Evolutionary conservation across 495 filamentous ascomycete genomes (phyloP).

Genomic region (Aspergillus baeticus): DNA sequence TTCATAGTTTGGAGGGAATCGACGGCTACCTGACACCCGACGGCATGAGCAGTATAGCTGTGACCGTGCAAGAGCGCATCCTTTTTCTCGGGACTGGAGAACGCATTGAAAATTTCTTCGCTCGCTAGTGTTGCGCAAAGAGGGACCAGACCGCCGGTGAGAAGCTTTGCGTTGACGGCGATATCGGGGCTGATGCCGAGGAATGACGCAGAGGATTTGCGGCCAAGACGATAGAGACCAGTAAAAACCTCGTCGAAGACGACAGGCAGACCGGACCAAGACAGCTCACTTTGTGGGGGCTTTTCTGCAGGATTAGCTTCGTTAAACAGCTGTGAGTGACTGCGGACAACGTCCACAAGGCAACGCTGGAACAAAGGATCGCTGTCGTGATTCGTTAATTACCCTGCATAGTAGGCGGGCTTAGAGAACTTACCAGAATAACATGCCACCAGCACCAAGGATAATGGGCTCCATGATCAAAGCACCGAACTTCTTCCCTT

Average conservation of each 20-base stretch:
- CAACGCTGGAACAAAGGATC: constrained; percentile 76
- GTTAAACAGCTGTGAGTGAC: constrained; percentile 49
- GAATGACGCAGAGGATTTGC: constrained; percentile 62
- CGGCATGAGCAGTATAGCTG: constrained; percentile 76
- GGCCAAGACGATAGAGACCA: constrained; percentile 74
- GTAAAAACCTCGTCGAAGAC: constrained; percentile 83
- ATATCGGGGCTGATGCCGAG: constrained; percentile 66
- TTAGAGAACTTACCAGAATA: constrained; percentile 56
- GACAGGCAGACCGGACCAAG: constrained; percentile 70
- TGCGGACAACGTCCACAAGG: constrained; percentile 62
- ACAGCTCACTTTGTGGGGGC: constrained; percentile 8
- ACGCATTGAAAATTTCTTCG: constrained; percentile 68
- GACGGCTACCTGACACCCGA: constrained; percentile 71
- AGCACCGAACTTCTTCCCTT: constrained; percentile 68
- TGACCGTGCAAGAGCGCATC: constrained; percentile 77
- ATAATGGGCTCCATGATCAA: constrained; percentile 74
- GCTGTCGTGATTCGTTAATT: constrained; percentile 29
- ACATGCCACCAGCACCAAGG: constrained; percentile 76
- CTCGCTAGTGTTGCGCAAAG: constrained; percentile 69
- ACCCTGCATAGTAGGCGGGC: not conserved
- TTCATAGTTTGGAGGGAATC: constrained; percentile 55
- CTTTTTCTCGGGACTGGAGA: constrained; percentile 63
- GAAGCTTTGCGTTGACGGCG: constrained; percentile 72
- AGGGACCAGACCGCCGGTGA: constrained; percentile 76
- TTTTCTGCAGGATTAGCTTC: constrained; percentile 6